Conservation (phyloP, 441 rosid species). For the Croton laevigatus region DNA sequence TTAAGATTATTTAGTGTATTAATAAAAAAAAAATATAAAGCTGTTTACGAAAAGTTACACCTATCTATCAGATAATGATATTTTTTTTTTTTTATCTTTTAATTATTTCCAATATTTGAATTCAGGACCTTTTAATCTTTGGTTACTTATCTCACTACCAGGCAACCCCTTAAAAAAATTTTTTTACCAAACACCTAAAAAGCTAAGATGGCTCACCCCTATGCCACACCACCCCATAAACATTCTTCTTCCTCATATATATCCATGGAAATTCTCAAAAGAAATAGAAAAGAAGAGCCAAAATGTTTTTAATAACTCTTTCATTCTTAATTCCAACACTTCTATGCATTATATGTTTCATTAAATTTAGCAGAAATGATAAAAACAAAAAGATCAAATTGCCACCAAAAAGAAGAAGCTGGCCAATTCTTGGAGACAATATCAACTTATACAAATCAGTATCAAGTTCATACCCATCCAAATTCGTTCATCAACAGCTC, state of each 20-base stretch:
- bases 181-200: no score
- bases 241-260: background rate
- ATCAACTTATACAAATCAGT: conserved; percentile 68
- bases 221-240: no score
- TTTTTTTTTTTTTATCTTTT: no score
- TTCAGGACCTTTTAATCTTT: no score
- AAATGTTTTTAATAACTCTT: background rate
- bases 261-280: background rate
- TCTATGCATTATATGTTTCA: background rate
- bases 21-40: no score
- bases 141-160: no score
- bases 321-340: background rate
- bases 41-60: no score
- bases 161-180: no score
- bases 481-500: conserved; percentile 55
- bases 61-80: no score
- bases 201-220: no score
- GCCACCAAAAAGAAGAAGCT: conserved; percentile 79
- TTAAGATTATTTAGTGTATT: no score
- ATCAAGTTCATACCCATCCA: conserved; percentile 66
- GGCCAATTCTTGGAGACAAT: conserved; percentile 79
- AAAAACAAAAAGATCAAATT: conserved; percentile 21
- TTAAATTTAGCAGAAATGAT: background rate
- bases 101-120: no score
- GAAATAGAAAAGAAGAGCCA: background rate